Conservation (phyloP, 441 rosid genomes). For the Omphalea diandra region DNA sequence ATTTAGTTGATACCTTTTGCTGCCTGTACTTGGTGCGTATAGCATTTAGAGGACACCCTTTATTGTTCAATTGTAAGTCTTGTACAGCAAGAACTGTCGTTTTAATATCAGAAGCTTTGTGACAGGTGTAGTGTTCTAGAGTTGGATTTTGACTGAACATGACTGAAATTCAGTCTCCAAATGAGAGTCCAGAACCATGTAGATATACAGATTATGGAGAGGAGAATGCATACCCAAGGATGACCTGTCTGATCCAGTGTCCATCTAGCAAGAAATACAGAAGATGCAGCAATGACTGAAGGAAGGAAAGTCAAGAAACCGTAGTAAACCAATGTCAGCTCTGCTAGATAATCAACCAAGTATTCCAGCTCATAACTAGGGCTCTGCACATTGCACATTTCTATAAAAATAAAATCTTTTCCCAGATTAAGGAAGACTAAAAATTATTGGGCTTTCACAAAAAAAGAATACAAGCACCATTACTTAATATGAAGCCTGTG, state of each 20-base stretch:
- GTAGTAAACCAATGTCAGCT: too few species aligned
- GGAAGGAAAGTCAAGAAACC: too few species aligned
- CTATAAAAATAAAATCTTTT: constrained; percentile 20
- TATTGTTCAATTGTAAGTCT: constrained; percentile 58
- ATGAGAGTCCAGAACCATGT: constrained; percentile 13
- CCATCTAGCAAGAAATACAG: constrained; percentile 82
- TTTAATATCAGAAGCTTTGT: constrained; percentile 59
- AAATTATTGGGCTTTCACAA: neutral
- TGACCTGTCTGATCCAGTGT: constrained; percentile 60
- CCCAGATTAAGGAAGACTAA: constrained; percentile 1
- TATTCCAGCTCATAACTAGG: constrained; percentile 59
- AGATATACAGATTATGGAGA: constrained; percentile 3
- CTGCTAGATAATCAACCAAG: constrained; percentile 69
- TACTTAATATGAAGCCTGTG: constrained; percentile 68
- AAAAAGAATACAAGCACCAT: constrained; percentile 1
- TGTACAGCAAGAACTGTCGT: constrained; percentile 62
- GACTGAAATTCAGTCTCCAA: constrained; percentile 21
- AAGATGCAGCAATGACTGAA: too few species aligned
- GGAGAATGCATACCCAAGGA: constrained; percentile 76
- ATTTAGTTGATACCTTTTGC: constrained; percentile 75
- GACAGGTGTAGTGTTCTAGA: constrained; percentile 75
- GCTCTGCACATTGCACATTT: constrained; percentile 41
- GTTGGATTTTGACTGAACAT: constrained; percentile 59
- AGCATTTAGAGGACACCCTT: constrained; percentile 53
- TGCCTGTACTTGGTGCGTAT: constrained; percentile 68